Conservation (phyloP, 2,329 filamentous ascomycete genomes). For the Cytospora piceicola region DNA sequence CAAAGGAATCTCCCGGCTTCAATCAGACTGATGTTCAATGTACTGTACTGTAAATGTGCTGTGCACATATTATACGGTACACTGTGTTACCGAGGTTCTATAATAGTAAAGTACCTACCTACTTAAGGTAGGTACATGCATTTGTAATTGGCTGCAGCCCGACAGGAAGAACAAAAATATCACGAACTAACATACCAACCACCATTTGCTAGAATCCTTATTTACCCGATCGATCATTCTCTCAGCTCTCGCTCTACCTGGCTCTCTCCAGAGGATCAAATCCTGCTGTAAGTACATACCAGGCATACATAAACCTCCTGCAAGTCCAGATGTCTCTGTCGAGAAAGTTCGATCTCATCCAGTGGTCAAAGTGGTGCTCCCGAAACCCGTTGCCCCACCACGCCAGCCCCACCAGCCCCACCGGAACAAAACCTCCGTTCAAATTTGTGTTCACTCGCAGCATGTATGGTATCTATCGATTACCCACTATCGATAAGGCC, state of each 20-base stretch:
- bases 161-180: background rate
- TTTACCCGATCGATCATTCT: slow-evolving; percentile 1
- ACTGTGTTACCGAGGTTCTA: too few species aligned
- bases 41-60: too few species aligned
- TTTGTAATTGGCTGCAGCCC: background rate
- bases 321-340: background rate
- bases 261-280: too few species aligned
- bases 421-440: slow-evolving; percentile 23
- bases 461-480: too few species aligned
- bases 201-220: background rate
- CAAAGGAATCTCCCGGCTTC: slow-evolving; percentile 5
- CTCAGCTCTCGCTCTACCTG: too few species aligned
- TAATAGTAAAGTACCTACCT: too few species aligned
- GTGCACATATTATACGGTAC: too few species aligned
- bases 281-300: background rate
- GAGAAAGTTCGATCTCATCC: background rate
- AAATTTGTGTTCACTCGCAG: too few species aligned
- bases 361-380: background rate
- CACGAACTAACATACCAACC: background rate
- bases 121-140: background rate
- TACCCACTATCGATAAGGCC: slow-evolving; percentile 7
- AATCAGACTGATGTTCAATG: background rate
- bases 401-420: background rate
- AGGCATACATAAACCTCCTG: background rate
- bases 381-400: background rate